Evolutionary conservation across 768 basidiomycete species (phyloP).

Genomic region (Mycena vitilis): DNA sequence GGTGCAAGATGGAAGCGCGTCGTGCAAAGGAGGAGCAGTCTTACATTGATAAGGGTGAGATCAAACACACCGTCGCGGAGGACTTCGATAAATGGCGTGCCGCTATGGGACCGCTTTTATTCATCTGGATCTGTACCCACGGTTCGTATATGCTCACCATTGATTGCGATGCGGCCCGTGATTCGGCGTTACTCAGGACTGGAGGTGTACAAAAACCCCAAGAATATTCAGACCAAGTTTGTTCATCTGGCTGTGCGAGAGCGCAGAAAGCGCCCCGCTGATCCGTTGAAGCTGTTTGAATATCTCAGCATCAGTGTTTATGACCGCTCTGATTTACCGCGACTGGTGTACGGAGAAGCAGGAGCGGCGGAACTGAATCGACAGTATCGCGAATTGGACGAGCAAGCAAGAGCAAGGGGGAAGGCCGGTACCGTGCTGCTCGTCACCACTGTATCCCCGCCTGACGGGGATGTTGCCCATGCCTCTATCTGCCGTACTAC

Average conservation of each 20-base stretch:
- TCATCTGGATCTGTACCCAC: conserved; percentile 6
- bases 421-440: conserved; percentile 8
- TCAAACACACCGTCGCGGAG: neutral
- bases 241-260: neutral
- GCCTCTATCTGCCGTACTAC: neutral
- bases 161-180: neutral
- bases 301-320: neutral
- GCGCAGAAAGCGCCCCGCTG: neutral
- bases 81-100: conserved; percentile 9
- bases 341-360: neutral
- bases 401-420: conserved; percentile 1
- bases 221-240: conserved; percentile 8
- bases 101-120: conserved; percentile 4
- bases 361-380: neutral
- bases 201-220: neutral
- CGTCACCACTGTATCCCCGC: neutral
- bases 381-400: neutral
- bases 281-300: conserved; percentile 5
- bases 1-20: neutral
- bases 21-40: neutral
- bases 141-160: neutral
- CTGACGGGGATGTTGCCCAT: neutral
- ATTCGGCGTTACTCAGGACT: neutral
- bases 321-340: neutral
- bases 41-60: neutral